Conservation (phyloP, 2,329 filamentous ascomycete species). For the Aspergillus chevalieri region DNA sequence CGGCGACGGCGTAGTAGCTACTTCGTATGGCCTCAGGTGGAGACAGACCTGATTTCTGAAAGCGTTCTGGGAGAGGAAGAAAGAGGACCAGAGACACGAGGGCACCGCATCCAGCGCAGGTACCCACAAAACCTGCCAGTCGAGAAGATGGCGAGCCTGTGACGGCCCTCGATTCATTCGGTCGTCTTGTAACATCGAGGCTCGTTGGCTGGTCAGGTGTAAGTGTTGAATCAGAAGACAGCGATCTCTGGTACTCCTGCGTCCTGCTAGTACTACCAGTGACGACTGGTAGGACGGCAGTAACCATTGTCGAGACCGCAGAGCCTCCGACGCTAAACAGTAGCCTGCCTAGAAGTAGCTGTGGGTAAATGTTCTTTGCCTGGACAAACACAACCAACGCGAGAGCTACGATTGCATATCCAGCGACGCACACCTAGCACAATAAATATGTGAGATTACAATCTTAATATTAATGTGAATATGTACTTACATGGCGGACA, state of each 20-base stretch:
- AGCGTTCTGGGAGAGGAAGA: slow-evolving; percentile 76
- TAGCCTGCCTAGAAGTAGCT: slow-evolving; percentile 75
- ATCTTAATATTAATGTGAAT: slow-evolving; percentile 1
- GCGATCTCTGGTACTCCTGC: slow-evolving; percentile 45
- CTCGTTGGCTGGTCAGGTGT: slow-evolving; percentile 43
- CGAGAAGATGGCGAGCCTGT: slow-evolving; percentile 47
- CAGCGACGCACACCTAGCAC: slow-evolving; percentile 56
- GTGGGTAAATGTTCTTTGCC: slow-evolving; percentile 79
- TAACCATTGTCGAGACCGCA: slow-evolving; percentile 97
- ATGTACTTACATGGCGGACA: slow-evolving; percentile 38
- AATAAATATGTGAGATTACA: slow-evolving; percentile 1
- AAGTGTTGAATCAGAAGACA: slow-evolving; percentile 55
- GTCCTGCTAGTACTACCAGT: slow-evolving; percentile 38
- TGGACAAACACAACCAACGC: slow-evolving; percentile 77
- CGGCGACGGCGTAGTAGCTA: slow-evolving; percentile 82
- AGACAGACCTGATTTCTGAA: slow-evolving; percentile 66
- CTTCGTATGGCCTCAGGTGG: slow-evolving; percentile 69
- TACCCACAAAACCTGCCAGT: slow-evolving; percentile 81
- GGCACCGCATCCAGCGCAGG: slow-evolving; percentile 89
- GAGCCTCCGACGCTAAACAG: slow-evolving; percentile 87
- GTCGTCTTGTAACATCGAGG: slow-evolving; percentile 3
- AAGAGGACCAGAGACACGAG: slow-evolving; percentile 77
- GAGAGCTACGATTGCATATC: slow-evolving; percentile 74
- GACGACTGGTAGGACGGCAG: slow-evolving; percentile 77
- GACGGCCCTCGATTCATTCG: slow-evolving; percentile 5